Evolutionary conservation across 257 asterid genomes (phyloP).

Genomic region (Przewalskia tangutica): DNA sequence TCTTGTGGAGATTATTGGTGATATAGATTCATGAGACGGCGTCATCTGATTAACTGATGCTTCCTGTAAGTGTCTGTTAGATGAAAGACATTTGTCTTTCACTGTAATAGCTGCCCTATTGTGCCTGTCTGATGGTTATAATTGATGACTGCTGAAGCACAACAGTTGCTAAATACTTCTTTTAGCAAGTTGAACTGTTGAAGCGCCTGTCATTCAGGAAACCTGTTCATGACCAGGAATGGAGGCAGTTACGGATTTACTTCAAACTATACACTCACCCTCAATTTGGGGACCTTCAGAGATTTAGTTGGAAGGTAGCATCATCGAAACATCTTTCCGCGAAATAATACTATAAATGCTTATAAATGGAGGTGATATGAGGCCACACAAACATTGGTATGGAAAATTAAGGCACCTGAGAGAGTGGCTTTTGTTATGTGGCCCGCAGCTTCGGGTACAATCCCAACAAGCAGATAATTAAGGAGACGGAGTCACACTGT

Average conservation of each 20-base stretch:
- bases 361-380: background rate
- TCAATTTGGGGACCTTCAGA: background rate
- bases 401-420: background rate
- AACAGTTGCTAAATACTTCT: background rate
- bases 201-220: background rate
- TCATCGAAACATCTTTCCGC: background rate
- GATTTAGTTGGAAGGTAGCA: background rate
- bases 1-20: constrained; percentile 12
- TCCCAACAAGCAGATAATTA: background rate
- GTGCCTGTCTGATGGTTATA: background rate
- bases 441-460: background rate
- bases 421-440: background rate
- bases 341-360: background rate
- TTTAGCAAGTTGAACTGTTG: background rate
- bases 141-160: background rate
- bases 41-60: background rate
- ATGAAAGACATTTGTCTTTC: no score
- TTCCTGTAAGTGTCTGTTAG: background rate
- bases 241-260: background rate
- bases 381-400: background rate
- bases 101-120: background rate
- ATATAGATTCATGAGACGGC: background rate
- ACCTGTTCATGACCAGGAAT: background rate
- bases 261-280: background rate
- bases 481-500: background rate